phyloP scores from a whole-genome alignment of 768 basidiomycete genomes.

The Tephrocybe rancida region DNA sequence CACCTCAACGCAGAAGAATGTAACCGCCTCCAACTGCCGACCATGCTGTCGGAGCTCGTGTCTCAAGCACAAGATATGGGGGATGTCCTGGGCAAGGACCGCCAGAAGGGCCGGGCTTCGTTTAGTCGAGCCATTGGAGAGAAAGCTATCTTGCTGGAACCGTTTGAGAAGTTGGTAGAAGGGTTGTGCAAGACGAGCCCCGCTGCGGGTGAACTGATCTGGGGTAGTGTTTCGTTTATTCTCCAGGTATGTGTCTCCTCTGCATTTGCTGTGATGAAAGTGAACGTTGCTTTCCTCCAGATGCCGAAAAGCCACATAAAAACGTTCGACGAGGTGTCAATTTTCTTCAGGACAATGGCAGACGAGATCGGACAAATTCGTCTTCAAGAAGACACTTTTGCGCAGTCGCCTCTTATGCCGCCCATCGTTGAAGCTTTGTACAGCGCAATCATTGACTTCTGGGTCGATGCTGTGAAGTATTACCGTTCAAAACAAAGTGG shows the following conservation, averaged over 20 bases:
- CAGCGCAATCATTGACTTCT: conserved; percentile 5
- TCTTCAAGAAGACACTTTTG: conserved; percentile 3
- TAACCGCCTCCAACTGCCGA: neutral
- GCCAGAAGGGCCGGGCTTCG: neutral
- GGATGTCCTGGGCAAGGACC: neutral
- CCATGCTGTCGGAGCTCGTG: neutral
- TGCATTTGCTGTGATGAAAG: neutral
- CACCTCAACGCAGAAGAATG: neutral
- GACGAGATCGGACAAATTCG: conserved; percentile 2
- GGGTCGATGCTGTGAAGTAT: conserved; percentile 7
- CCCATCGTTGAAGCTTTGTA: conserved; percentile 9
- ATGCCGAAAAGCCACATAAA: conserved; percentile 1
- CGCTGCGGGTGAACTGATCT: neutral
- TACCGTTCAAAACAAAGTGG: conserved; percentile 5
- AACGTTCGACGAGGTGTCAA: conserved; percentile 1
- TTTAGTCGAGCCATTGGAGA: neutral
- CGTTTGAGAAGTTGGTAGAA: neutral
- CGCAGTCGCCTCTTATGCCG: neutral
- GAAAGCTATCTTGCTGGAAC: neutral
- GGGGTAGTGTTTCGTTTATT: conserved; percentile 2
- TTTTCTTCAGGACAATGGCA: conserved; percentile 7
- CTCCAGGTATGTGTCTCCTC: neutral
- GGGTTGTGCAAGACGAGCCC: conserved; percentile 1
- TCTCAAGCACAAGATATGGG: neutral
- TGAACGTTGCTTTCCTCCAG: neutral